These are phyloP conservation scores for Diaporthe longicolla DNA, from an alignment of 2,329 filamentous ascomycete genomes.

Conservation along the genomic window DNA sequence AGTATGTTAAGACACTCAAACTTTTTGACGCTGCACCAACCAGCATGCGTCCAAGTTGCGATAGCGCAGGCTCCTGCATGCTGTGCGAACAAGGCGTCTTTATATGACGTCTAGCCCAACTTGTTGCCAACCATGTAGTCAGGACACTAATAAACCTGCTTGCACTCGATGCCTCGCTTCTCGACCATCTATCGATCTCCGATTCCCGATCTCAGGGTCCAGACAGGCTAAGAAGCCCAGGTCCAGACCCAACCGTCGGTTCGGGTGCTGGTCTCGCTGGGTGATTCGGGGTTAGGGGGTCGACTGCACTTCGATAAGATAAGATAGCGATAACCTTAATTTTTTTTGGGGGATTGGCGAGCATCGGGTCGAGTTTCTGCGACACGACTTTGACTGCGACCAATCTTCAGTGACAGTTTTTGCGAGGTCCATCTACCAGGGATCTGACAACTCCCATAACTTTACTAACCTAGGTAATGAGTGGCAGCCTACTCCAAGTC, in stretches of 20 bases:
- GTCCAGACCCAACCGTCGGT: not conserved
- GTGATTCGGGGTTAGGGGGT: constrained; percentile 3
- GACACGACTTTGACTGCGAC: not conserved
- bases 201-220: not conserved
- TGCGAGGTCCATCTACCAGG: not conserved
- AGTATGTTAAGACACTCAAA: not conserved
- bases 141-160: not conserved
- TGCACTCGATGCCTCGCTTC: not conserved
- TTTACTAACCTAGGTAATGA: no score
- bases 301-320: not conserved
- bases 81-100: no score
- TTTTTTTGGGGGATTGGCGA: constrained; percentile 27
- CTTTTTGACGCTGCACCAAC: not conserved
- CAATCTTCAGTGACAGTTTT: no score
- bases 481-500: not conserved
- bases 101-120: not conserved
- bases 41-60: not conserved
- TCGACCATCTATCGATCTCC: constrained; percentile 13
- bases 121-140: not conserved
- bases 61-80: not conserved
- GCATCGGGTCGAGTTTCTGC: not conserved
- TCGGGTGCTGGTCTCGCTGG: not conserved
- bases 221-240: not conserved
- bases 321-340: constrained; percentile 40
- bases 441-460: no score